Evolutionary conservation across 2,329 filamentous ascomycete species (phyloP).

Genomic region (Saccharata proteae): DNA sequence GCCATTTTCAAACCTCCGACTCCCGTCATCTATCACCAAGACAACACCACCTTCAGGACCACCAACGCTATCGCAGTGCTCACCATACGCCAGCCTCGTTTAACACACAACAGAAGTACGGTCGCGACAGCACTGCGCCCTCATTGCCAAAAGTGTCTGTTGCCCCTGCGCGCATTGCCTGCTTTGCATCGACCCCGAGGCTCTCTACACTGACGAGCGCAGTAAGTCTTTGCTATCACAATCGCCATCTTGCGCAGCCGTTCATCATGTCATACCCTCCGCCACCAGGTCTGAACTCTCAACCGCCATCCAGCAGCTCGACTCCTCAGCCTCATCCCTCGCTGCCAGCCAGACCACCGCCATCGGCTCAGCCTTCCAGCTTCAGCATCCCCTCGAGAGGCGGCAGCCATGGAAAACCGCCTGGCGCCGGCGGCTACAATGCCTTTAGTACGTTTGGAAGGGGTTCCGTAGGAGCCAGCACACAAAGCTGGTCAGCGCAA

Average conservation of each 20-base stretch:
- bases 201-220: too few relatives aligned
- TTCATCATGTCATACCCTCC: constrained; percentile 72
- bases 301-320: constrained; percentile 20
- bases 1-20: too few relatives aligned
- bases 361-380: constrained; percentile 37
- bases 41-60: too few relatives aligned
- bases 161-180: too few relatives aligned
- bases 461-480: constrained; percentile 41
- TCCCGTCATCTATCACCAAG: too few relatives aligned
- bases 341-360: constrained; percentile 67
- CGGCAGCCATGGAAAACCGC: constrained; percentile 26
- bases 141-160: too few relatives aligned
- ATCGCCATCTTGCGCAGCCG: constrained; percentile 7
- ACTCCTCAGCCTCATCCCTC: constrained; percentile 40
- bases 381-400: constrained; percentile 32
- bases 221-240: too few relatives aligned
- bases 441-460: constrained; percentile 48
- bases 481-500: constrained; percentile 22
- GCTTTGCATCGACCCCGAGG: too few relatives aligned
- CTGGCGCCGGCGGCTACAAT: constrained; percentile 24
- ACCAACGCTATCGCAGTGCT: too few relatives aligned
- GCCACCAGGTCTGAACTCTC: constrained; percentile 51
- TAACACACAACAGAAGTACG: too few relatives aligned
- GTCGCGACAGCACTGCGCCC: too few relatives aligned
- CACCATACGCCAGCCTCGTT: too few relatives aligned